These are phyloP conservation scores for Hypericum perforatum DNA, from an alignment of 345 rosid genomes.

Conservation along the genomic window DNA sequence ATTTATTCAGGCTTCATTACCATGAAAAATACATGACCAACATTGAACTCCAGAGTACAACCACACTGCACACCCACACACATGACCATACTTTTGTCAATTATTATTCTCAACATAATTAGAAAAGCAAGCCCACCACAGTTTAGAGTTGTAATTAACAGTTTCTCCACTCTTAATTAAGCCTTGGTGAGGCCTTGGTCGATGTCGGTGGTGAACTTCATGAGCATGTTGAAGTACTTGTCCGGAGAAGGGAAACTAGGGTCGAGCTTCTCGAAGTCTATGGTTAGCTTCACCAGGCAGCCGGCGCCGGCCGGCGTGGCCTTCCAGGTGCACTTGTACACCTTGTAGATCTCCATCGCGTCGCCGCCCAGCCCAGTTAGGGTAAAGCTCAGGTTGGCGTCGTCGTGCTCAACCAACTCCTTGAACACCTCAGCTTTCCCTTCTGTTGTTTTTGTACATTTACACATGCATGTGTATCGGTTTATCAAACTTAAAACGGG, in stretches of 20 bases:
- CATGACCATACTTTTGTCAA: too few relatives aligned
- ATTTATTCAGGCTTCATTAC: too few relatives aligned
- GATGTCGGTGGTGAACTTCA: not conserved
- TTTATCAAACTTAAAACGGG: not conserved
- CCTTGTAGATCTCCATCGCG: slow-evolving; percentile 19
- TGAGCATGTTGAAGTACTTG: slow-evolving; percentile 13
- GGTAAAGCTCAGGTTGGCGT: slow-evolving; percentile 11
- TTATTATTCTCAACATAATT: too few relatives aligned
- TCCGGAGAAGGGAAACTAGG: slow-evolving; percentile 14
- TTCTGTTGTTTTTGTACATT: slow-evolving; percentile 2
- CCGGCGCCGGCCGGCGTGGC: slow-evolving; percentile 11
- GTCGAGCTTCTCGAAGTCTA: slow-evolving; percentile 25
- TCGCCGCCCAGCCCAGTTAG: slow-evolving; percentile 24
- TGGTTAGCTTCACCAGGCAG: not conserved
- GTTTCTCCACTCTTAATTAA: too few relatives aligned
- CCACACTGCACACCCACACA: too few relatives aligned
- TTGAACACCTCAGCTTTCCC: slow-evolving; percentile 22
- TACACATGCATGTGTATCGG: not conserved
- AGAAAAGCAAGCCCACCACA: too few relatives aligned
- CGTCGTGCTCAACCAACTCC: slow-evolving; percentile 19
- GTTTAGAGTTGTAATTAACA: too few relatives aligned
- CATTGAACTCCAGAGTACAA: too few relatives aligned
- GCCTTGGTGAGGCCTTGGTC: not conserved
- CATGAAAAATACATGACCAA: too few relatives aligned
- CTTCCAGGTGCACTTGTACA: slow-evolving; percentile 8